Conservation (phyloP, 306 rosid genomes). For the Castanospermum australe region DNA sequence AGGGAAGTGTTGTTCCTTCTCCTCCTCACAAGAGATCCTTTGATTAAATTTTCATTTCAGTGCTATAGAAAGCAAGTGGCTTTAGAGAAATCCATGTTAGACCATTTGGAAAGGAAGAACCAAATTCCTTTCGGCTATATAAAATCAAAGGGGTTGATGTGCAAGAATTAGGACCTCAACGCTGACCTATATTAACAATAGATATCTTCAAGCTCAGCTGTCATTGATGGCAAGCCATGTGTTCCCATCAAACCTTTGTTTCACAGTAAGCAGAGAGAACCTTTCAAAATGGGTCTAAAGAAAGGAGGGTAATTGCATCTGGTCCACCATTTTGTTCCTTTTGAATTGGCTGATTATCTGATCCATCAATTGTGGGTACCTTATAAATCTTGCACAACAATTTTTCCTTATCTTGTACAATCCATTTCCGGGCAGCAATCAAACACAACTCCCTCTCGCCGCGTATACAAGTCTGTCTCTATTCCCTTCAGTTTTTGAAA, state of each 20-base stretch:
- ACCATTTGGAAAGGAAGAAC: slow-evolving; percentile 31
- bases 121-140: slow-evolving; percentile 29
- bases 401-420: slow-evolving; percentile 9
- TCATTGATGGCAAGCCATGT: slow-evolving; percentile 38
- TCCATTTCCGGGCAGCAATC: slow-evolving; percentile 7
- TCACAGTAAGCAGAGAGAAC: slow-evolving; percentile 31
- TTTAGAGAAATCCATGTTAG: neutral
- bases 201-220: neutral
- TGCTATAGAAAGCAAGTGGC: neutral
- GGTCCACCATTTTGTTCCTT: slow-evolving; percentile 47
- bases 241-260: slow-evolving; percentile 20
- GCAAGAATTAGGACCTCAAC: slow-evolving; percentile 42
- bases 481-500: neutral
- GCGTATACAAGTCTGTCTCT: slow-evolving; percentile 21
- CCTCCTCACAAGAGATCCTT: neutral
- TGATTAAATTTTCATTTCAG: neutral
- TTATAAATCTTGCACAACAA: slow-evolving; percentile 18
- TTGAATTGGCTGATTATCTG: slow-evolving; percentile 34
- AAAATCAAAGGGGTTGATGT: slow-evolving; percentile 11
- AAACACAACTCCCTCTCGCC: slow-evolving; percentile 47
- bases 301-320: slow-evolving; percentile 22
- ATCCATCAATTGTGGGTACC: slow-evolving; percentile 57
- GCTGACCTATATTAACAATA: slow-evolving; percentile 10
- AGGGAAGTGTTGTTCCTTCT: neutral
- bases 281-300: slow-evolving; percentile 35